Percentiles rank a stretch among this genome's conserved stretches.
These are phyloP conservation scores for Dendrothele bispora DNA, from an alignment of 768 basidiomycete genomes.

Conservation along the genomic window DNA sequence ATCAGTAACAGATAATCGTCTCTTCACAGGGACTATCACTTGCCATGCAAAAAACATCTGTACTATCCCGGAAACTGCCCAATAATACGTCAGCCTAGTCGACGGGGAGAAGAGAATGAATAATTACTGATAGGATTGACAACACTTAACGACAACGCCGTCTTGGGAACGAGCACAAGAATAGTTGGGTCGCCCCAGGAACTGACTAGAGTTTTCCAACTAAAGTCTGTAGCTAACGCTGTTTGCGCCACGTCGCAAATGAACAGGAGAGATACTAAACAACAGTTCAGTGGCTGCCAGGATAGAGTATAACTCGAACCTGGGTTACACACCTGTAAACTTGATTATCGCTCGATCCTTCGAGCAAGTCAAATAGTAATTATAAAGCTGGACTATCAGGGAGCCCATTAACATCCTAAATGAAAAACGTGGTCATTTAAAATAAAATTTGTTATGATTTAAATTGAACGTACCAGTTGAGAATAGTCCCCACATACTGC, in stretches of 20 bases:
- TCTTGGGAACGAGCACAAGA: slow-evolving; percentile 15
- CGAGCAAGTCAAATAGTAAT: slow-evolving; percentile 4
- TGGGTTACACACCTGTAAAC: slow-evolving; percentile 8
- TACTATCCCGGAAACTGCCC: slow-evolving; percentile 14
- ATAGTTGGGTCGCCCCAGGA: slow-evolving; percentile 16
- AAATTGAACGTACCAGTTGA: too few relatives aligned
- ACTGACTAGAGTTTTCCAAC: slow-evolving; percentile 18
- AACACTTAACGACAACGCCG: slow-evolving; percentile 11
- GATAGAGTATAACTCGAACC: neutral
- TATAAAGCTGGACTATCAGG: neutral
- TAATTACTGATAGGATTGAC: slow-evolving; percentile 14
- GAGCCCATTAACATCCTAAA: slow-evolving; percentile 1
- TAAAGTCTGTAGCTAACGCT: slow-evolving; percentile 14
- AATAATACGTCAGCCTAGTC: too few relatives aligned
- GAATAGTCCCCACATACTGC: too few relatives aligned
- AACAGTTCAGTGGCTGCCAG: neutral
- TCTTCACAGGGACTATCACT: too few relatives aligned
- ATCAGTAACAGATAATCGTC: neutral
- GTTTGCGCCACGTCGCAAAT: slow-evolving; percentile 20
- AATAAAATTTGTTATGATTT: too few relatives aligned
- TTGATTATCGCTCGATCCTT: slow-evolving; percentile 9
- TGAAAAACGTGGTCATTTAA: too few relatives aligned
- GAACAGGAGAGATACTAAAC: slow-evolving; percentile 9
- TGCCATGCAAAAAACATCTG: slow-evolving; percentile 23
- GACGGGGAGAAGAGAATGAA: neutral